Evolutionary conservation across 2,329 filamentous ascomycete species (phyloP), one percentile per base, ranked within the genome.

Genomic region (Colletotrichum phormii): DNA sequence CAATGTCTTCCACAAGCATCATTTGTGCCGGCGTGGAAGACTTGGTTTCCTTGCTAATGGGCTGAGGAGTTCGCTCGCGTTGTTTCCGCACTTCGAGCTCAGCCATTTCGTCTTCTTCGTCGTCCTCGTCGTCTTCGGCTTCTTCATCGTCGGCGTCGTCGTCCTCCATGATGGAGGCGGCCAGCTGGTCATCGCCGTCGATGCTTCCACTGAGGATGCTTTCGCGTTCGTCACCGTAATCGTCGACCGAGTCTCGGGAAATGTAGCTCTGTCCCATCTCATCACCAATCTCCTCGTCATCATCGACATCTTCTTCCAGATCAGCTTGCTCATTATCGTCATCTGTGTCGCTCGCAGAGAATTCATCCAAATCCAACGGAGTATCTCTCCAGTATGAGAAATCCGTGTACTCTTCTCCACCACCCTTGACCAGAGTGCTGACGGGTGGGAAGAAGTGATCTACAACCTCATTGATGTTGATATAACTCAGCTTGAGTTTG

Each of bases 391-490:
- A 99, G 84, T 97, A 99, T 70, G 92, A 96, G 83, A 99, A 99
- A 81, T 99, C 97, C 0, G 97, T 99, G 79, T 94, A 99, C 70
- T 97, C 93, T 81, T 98, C 97, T 13, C 95, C 96, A 24, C 95
- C 96, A 57, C 94, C 93, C 78, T 94, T 95, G 22, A 98, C 92
- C 35, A 99, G 87, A 31, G 95, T 92, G 75, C 92, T 94, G 13
- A 97, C 92, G 1, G 97, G 95, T 7, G 97, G 97, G 82, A 99
- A 99, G 85, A 98, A 98, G 82, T 99, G 97, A 80, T 99, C 97
- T 7, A 99, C 94, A 72, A 99, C 92, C 82, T 99, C 97, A 73
- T 94, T 93, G 92, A 99, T 99, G 78, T 94, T 95, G 74, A 98
- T 95, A 80, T 99, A 99, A 75, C 94, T 98, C 78, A 97, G 96